These are phyloP conservation scores for Boletus vermiculosoides DNA, from an alignment of 768 basidiomycete species.

Conservation along the genomic window DNA sequence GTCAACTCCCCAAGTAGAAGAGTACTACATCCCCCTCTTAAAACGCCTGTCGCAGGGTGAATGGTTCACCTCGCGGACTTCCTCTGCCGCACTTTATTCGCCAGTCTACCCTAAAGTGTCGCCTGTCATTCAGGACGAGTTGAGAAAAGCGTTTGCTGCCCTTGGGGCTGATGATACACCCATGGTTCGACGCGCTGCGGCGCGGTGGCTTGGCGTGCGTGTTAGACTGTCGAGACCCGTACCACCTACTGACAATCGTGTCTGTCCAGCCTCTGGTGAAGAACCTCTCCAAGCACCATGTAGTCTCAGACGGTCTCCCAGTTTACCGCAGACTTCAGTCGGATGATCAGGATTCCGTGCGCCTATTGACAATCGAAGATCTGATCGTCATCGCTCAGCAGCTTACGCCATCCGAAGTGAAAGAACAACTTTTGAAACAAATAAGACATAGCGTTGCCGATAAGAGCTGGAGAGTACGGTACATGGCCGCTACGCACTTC, in stretches of 20 bases:
- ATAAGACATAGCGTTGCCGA: conserved; percentile 87
- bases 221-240: background rate
- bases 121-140: conserved; percentile 73
- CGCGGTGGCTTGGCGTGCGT: conserved; percentile 93
- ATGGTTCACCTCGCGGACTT: conserved; percentile 98
- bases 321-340: conserved; percentile 91
- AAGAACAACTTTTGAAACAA: conserved; percentile 84
- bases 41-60: conserved; percentile 89
- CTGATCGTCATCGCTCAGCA: conserved; percentile 89
- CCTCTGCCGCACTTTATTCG: conserved; percentile 90
- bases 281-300: conserved; percentile 74
- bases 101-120: conserved; percentile 85
- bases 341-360: conserved; percentile 98
- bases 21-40: conserved; percentile 87
- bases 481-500: conserved; percentile 98
- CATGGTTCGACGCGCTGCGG: conserved; percentile 96
- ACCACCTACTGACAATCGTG: conserved; percentile 11
- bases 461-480: conserved; percentile 98
- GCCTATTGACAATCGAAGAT: conserved; percentile 92
- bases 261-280: conserved; percentile 67
- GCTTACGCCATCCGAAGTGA: conserved; percentile 84
- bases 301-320: conserved; percentile 84
- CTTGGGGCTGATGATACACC: conserved; percentile 95
- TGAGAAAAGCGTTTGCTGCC: conserved; percentile 79
- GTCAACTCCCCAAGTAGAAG: conserved; percentile 77